Conservation (phyloP, 202 grass and related monocot species). For the Cymbopogon flexuosus region DNA sequence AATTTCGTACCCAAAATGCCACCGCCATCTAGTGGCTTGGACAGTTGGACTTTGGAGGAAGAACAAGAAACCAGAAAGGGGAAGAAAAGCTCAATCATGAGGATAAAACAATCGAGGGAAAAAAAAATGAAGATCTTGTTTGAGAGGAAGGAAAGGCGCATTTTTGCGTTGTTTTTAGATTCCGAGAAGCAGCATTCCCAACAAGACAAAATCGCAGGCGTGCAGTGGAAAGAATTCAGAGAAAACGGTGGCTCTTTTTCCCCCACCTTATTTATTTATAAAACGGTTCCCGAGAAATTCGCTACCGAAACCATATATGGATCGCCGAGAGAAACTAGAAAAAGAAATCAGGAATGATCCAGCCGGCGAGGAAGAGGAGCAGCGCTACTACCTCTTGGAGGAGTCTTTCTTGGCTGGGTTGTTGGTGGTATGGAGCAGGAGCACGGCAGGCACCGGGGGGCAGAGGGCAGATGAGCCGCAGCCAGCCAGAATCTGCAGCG, state of each 20-base stretch:
- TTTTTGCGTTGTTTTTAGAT: neutral
- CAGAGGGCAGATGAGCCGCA: neutral
- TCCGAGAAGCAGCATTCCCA: constrained; percentile 19
- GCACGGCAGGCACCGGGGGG: neutral
- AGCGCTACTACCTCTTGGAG: neutral
- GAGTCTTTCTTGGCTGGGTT: neutral
- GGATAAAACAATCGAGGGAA: neutral
- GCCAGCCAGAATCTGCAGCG: constrained; percentile 3
- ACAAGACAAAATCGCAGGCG: neutral
- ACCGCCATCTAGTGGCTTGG: neutral
- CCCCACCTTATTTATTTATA: neutral
- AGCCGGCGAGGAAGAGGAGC: neutral
- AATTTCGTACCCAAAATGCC: neutral
- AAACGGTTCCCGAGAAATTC: neutral
- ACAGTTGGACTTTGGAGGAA: neutral
- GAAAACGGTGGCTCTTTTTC: neutral
- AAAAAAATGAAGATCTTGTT: neutral
- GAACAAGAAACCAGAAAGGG: neutral
- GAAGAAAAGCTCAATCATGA: neutral
- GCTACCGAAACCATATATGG: neutral
- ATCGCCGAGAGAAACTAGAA: neutral
- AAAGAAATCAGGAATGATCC: neutral
- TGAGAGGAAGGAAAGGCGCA: neutral
- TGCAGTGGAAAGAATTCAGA: neutral
- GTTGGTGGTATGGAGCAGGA: neutral